Evolutionary conservation across 495 filamentous ascomycete species (phyloP).

Genomic region (Aspergillus egyptiacus): DNA sequence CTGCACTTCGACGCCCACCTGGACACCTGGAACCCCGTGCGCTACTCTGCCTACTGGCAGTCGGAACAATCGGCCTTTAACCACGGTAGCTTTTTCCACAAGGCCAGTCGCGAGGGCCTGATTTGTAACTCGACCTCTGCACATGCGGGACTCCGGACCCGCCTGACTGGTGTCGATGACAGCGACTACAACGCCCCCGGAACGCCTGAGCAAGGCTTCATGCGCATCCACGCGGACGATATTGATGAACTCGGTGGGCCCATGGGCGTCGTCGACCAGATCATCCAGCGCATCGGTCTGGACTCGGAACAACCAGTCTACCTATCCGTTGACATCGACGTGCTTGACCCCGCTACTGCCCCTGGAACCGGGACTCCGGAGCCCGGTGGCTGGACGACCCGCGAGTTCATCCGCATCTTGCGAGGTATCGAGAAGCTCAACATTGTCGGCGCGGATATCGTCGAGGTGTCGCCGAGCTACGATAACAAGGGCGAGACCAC

Average conservation of each 20-base stretch:
- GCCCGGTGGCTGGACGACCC: conserved; percentile 67
- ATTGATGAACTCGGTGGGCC: conserved; percentile 60
- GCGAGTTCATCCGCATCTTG: conserved; percentile 65
- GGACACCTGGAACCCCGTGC: conserved; percentile 79
- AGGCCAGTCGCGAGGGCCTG: conserved; percentile 68
- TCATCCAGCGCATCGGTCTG: conserved; percentile 56
- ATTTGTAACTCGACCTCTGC: conserved; percentile 62
- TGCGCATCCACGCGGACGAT: conserved; percentile 60
- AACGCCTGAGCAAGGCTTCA: conserved; percentile 54
- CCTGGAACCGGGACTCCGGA: conserved; percentile 72
- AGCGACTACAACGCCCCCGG: conserved; percentile 56
- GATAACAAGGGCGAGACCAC: conserved; percentile 80
- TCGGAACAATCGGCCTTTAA: conserved; percentile 67
- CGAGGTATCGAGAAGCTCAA: conserved; percentile 65
- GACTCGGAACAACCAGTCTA: conserved; percentile 62
- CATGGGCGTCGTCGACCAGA: conserved; percentile 50
- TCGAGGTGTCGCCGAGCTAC: conserved; percentile 83
- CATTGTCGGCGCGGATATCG: conserved; percentile 69
- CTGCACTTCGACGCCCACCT: conserved; percentile 81
- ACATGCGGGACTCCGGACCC: conserved; percentile 71
- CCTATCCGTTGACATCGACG: conserved; percentile 70
- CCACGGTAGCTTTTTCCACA: conserved; percentile 82
- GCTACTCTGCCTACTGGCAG: conserved; percentile 69
- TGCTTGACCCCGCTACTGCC: conserved; percentile 64
- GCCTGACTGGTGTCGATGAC: conserved; percentile 59